A percentile compares a stretch with the other conserved stretches of the same genome.
Evolutionary conservation across 805 yeast genomes (phyloP).

Genomic region (Ogataea saltuana): DNA sequence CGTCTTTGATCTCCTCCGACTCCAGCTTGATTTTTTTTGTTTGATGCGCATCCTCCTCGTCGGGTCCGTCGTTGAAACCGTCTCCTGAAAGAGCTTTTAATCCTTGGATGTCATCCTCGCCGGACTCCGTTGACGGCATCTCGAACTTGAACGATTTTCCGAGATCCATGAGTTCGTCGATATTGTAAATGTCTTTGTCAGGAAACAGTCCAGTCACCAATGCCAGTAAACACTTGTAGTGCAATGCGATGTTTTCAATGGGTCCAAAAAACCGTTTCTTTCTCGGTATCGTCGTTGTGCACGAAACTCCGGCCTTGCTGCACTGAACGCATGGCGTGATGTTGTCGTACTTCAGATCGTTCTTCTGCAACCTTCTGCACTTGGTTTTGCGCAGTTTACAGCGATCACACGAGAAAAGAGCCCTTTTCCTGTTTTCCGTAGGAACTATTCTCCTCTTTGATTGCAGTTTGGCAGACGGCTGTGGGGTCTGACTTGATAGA

Average conservation of each 20-base stretch:
- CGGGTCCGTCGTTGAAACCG: conserved; percentile 1
- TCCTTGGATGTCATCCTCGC: conserved; percentile 17
- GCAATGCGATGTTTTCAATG: conserved; percentile 43
- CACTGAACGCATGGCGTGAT: conserved; percentile 44
- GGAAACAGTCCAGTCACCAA: conserved; percentile 45
- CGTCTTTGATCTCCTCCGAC: neutral
- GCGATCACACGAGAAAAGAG: conserved; percentile 46
- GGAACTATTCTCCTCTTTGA: conserved; percentile 40
- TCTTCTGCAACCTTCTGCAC: conserved; percentile 39
- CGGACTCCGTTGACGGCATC: conserved; percentile 35
- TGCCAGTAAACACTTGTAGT: conserved; percentile 42
- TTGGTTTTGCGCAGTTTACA: conserved; percentile 46
- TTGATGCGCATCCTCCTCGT: neutral
- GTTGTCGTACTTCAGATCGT: conserved; percentile 38
- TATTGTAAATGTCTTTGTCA: conserved; percentile 43
- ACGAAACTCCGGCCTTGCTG: conserved; percentile 37
- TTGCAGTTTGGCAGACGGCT: conserved; percentile 17
- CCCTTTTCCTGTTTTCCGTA: conserved; percentile 41
- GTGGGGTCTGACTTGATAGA: neutral
- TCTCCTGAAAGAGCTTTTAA: conserved; percentile 8
- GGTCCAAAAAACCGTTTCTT: conserved; percentile 44
- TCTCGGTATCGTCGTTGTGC: conserved; percentile 44
- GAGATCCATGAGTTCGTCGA: conserved; percentile 42
- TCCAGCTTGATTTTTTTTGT: conserved; percentile 2
- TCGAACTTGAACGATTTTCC: conserved; percentile 37